Base-by-base conservation (phyloP, 2,329 filamentous ascomycete genomes). In the Neobulgaria alba region DNA sequence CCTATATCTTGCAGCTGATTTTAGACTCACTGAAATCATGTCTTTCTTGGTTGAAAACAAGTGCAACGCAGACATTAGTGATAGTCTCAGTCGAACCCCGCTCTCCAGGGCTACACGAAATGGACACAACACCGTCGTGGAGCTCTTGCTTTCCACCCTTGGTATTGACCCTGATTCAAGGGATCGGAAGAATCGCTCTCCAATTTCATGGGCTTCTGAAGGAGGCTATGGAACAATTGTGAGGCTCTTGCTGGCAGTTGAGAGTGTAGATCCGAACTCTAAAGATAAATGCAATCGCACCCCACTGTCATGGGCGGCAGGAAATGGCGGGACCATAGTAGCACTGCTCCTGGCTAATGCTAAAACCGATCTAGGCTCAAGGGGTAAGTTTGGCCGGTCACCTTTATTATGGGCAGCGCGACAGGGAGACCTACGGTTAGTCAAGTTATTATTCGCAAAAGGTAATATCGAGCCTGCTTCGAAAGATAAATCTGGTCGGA, bases 101-200 rank as follows among this genome's bases (percentile, higher is more conserved):
- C 36, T 39, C 15, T 39, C 36, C 19, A 20, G n/a, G 10, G 36
- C 36, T 10, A 29, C 18, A 18, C 32, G 36, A 19, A 32, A 20
- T 12, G 36, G 36, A 33, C 29, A 39, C 17, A 32, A 3, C 14
- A 26, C 14, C 12, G 36, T 33, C 21, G 36, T 38, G 10, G 16
- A 3, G 20, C 10, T 38, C 20, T 26, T 38, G 12, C n/a, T 38
- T 15, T 33, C 31, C 3, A 21, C 31, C 7, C 20, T 15, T 5
- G 35, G 17, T 9, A n/a, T 32, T 3, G 2, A 38, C 16, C 26
- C 20, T 14, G 51, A 54, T 59, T 38, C 56, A 7, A 1, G 52
- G 60, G 62, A 61, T 63, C 43, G 59, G 42, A 1, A 12, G 7
- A 4, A 58, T 45, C 0, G 59, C 57, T 38, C 65, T 64, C 3